A percentile compares a stretch with the other conserved stretches of the same genome.
phyloP scores from a whole-genome alignment of 805 yeast genomes.

The Sporopachydermia quercuum region DNA sequence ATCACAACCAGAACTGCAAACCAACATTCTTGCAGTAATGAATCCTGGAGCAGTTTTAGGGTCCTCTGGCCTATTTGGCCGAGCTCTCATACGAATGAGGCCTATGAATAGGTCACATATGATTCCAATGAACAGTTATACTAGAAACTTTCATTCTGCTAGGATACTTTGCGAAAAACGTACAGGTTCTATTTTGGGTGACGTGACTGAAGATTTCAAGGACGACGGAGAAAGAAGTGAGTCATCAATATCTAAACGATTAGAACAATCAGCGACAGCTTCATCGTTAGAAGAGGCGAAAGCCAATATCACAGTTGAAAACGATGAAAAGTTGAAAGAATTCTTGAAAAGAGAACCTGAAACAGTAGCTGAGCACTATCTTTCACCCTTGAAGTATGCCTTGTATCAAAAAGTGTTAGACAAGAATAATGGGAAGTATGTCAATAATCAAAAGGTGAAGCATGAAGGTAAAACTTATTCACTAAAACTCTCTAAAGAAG shows the following conservation, averaged over 20 bases:
- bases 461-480: slow-evolving; percentile 33
- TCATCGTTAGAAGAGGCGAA: not conserved
- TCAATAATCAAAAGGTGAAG: slow-evolving; percentile 38
- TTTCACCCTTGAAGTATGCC: slow-evolving; percentile 58
- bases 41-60: too few species aligned
- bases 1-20: too few species aligned
- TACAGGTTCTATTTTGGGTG: not conserved
- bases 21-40: too few species aligned
- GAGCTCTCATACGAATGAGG: too few species aligned
- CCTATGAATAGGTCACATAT: too few species aligned
- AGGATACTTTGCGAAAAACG: too few species aligned
- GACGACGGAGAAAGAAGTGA: not conserved
- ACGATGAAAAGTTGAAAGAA: slow-evolving; percentile 23
- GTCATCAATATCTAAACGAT: not conserved
- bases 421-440: slow-evolving; percentile 52
- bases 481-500: slow-evolving; percentile 43
- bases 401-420: slow-evolving; percentile 48
- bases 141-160: too few species aligned
- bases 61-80: too few species aligned
- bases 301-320: not conserved
- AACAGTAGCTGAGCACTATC: slow-evolving; percentile 36
- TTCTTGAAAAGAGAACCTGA: slow-evolving; percentile 37
- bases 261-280: not conserved
- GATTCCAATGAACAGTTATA: too few species aligned
- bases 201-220: slow-evolving; percentile 5